These are phyloP conservation scores for Hericium alpestre DNA, from an alignment of 768 basidiomycete species.

Conservation along the genomic window DNA sequence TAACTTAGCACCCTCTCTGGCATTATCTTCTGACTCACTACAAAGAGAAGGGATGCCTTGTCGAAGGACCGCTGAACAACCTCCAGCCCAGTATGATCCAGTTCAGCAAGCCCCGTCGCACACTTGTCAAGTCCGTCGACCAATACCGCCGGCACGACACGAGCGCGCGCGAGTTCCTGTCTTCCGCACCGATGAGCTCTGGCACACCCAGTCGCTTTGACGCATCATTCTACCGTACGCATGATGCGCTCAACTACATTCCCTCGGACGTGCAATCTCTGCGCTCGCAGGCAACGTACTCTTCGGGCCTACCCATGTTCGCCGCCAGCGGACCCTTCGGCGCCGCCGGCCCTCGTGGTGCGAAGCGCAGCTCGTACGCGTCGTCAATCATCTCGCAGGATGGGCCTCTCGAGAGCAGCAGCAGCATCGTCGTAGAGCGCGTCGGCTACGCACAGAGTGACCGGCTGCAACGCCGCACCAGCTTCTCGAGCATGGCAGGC, in stretches of 20 bases:
- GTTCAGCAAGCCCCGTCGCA: slow-evolving; percentile 92
- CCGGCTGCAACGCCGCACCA: slow-evolving; percentile 65
- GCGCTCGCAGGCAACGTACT: slow-evolving; percentile 92
- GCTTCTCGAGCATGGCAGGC: slow-evolving; percentile 68
- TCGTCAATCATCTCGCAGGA: slow-evolving; percentile 93
- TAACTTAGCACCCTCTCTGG: slow-evolving; percentile 86
- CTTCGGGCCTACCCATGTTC: slow-evolving; percentile 85
- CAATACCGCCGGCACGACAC: slow-evolving; percentile 91
- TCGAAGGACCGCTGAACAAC: slow-evolving; percentile 94
- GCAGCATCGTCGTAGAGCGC: slow-evolving; percentile 34
- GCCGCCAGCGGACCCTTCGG: slow-evolving; percentile 59
- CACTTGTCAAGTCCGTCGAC: slow-evolving; percentile 83
- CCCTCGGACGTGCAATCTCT: slow-evolving; percentile 93
- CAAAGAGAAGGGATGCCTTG: slow-evolving; percentile 89
- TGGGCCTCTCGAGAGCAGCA: slow-evolving; percentile 43
- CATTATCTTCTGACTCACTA: slow-evolving; percentile 96
- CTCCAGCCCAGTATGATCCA: slow-evolving; percentile 98
- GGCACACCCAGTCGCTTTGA: slow-evolving; percentile 94
- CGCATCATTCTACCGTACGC: slow-evolving; percentile 88
- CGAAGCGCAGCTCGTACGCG: slow-evolving; percentile 75
- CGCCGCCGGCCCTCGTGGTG: slow-evolving; percentile 44
- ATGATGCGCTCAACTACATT: slow-evolving; percentile 88
- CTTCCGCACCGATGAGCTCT: slow-evolving; percentile 31
- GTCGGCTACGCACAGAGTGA: slow-evolving; percentile 90
- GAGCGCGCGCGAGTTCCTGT: slow-evolving; percentile 71